Evolutionary conservation across 805 yeast genomes (phyloP).

Genomic region (Kodamaea hsintzibuensis): DNA sequence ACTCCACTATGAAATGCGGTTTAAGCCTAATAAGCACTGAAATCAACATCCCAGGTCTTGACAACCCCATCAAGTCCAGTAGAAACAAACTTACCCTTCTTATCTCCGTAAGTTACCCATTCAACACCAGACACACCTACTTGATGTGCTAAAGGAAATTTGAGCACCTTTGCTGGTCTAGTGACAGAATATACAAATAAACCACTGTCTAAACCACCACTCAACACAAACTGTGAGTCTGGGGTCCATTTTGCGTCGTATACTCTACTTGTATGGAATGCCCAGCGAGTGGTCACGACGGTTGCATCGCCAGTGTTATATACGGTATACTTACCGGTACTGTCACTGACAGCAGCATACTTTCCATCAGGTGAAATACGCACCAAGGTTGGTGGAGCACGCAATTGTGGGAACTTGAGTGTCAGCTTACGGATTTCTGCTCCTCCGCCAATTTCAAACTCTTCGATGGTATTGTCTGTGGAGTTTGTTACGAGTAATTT

Average conservation of each 20-base stretch:
- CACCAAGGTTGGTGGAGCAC: constrained; percentile 63
- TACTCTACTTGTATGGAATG: constrained; percentile 86
- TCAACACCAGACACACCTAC: constrained; percentile 77
- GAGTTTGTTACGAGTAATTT: constrained; percentile 33
- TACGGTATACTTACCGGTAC: constrained; percentile 80
- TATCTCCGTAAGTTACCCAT: constrained; percentile 55
- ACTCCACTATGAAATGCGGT: no score
- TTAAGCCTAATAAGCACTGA: neutral
- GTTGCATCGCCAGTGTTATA: constrained; percentile 55
- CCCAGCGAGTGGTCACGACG: constrained; percentile 86
- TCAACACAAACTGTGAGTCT: constrained; percentile 69
- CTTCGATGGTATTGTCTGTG: constrained; percentile 31
- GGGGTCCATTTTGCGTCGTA: constrained; percentile 76
- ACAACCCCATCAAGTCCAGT: constrained; percentile 83
- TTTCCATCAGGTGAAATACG: constrained; percentile 70
- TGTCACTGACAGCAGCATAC: constrained; percentile 81
- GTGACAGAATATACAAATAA: constrained; percentile 77
- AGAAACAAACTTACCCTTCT: constrained; percentile 49
- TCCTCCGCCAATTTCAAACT: constrained; percentile 15
- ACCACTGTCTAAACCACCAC: constrained; percentile 84
- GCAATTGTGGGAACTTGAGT: constrained; percentile 45
- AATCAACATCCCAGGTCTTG: constrained; percentile 64
- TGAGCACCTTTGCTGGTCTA: constrained; percentile 75
- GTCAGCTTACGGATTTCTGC: constrained; percentile 46
- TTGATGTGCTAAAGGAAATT: constrained; percentile 78